Evolutionary conservation across 805 yeast species (phyloP), one percentile per base, ranked within the genome.

Genomic region (Candida wancherniae): DNA sequence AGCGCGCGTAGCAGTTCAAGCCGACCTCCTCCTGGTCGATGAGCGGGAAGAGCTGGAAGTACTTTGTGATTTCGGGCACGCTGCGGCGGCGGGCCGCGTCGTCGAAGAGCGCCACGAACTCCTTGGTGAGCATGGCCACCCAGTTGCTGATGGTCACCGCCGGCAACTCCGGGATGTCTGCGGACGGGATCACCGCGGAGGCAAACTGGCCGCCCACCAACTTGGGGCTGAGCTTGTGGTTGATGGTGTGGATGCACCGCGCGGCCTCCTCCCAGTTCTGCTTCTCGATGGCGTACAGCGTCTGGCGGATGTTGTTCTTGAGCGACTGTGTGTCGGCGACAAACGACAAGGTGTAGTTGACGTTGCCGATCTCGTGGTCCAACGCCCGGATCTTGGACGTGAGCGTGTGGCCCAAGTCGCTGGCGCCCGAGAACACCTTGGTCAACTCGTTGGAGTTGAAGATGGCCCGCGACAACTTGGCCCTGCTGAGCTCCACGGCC

Each of bases 11-110:
- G 41, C 85, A 77, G 23, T 73, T 75, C 24, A 92, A 59, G 0
- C 98, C 98, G 11, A 71, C 56, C 14, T 71, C 71, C 34, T 75
- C 74, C 50, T 80, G 74, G 6, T 84, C 84, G 23, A 92, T 79
- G 32, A 88, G 63, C 8, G 98, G 98, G 53, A 92, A 90, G 45
- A 87, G 61, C 47, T 83, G 82, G 61, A 90, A 92, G 53, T 78
- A 84, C 34, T 77, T 67, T 0, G 96, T 84, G 31, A 92, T 61
- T 33, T 75, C 67, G 26, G 73, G 77, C 33, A 84, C 84, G 45
- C 85, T 77, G 32, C 73, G 75, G 0, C 61, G 58, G 8, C 60
- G 55, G 1, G 96, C 82, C 1, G 96, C 94, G 24, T 67, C 67
- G 27, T 69, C 69, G 56, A 92, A 92, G 43, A 79, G 80, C 8